Conservation (phyloP, 441 rosid species). For the Brassica balearica region DNA sequence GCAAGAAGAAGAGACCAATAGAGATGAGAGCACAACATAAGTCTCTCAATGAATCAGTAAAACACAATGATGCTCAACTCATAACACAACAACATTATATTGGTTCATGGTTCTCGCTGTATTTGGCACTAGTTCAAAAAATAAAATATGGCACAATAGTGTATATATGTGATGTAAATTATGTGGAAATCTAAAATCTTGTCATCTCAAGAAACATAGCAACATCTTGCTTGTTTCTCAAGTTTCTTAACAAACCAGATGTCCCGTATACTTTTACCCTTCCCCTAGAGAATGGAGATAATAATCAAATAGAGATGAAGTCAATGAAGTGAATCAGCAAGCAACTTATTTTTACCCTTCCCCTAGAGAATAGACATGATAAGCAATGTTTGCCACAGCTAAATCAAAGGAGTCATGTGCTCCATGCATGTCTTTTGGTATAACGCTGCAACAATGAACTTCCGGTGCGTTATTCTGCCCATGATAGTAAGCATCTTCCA, state of each 20-base stretch:
- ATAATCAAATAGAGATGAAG: not conserved
- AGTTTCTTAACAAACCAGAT: not conserved
- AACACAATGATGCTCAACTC: too few relatives aligned
- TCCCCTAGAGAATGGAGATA: too few relatives aligned
- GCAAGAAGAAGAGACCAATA: too few relatives aligned
- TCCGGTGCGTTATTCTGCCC: slow-evolving; percentile 49
- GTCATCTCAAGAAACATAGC: not conserved
- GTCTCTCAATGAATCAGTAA: too few relatives aligned
- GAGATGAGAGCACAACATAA: too few relatives aligned
- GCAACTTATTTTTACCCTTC: slow-evolving; percentile 72
- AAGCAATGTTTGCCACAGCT: slow-evolving; percentile 90
- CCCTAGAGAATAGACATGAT: slow-evolving; percentile 83
- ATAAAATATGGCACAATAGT: not conserved
- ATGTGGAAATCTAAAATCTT: not conserved
- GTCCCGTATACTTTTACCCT: not conserved
- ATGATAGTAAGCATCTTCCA: slow-evolving; percentile 82
- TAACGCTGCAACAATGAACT: slow-evolving; percentile 48
- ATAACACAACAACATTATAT: too few relatives aligned
- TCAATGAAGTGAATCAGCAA: not conserved
- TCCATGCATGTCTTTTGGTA: slow-evolving; percentile 48
- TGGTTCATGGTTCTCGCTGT: too few relatives aligned
- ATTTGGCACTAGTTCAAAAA: too few relatives aligned
- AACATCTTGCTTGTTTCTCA: not conserved
- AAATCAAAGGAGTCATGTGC: slow-evolving; percentile 62
- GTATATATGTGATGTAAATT: not conserved